phyloP scores from a whole-genome alignment of 1,284 basidiomycete genomes.

The Psilocybe mexicana region DNA sequence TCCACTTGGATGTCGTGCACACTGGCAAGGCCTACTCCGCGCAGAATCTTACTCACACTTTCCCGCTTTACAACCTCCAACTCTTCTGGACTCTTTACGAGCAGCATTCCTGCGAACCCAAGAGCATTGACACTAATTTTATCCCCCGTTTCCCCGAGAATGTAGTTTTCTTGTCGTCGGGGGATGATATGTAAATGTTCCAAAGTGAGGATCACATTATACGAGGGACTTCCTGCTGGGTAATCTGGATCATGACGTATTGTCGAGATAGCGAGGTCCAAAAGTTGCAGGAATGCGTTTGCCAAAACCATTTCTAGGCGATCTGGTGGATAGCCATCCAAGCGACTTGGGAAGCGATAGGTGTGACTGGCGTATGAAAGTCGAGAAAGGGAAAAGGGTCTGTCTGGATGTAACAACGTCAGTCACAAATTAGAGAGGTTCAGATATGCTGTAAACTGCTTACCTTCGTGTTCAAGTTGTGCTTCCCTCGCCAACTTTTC shows the following conservation, averaged over 20 bases:
- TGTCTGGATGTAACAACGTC: constrained; percentile 47
- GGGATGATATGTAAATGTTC: constrained; percentile 86
- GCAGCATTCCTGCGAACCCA: constrained; percentile 84
- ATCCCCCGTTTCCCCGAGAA: constrained; percentile 50
- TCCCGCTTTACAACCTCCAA: constrained; percentile 64
- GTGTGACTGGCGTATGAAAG: constrained; percentile 84
- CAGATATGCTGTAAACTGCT: not conserved
- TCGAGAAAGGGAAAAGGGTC: constrained; percentile 65
- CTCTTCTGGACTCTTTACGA: constrained; percentile 79
- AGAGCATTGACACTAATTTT: constrained; percentile 76
- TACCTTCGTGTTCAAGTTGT: constrained; percentile 61
- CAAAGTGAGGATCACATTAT: constrained; percentile 82
- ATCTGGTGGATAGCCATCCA: constrained; percentile 42
- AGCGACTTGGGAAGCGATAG: constrained; percentile 58
- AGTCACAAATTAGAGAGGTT: not conserved
- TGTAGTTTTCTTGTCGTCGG: constrained; percentile 59
- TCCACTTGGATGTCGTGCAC: constrained; percentile 61
- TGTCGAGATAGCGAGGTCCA: constrained; percentile 80
- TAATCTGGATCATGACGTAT: constrained; percentile 65
- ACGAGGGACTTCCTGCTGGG: constrained; percentile 65
- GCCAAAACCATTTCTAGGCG: constrained; percentile 60
- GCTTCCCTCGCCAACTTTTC: constrained; percentile 65
- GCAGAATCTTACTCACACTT: constrained; percentile 59
- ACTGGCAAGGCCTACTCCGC: constrained; percentile 60
- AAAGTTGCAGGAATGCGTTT: constrained; percentile 67